Base-by-base conservation (phyloP, 2,329 filamentous ascomycete species). In the Fusarium hostae region DNA sequence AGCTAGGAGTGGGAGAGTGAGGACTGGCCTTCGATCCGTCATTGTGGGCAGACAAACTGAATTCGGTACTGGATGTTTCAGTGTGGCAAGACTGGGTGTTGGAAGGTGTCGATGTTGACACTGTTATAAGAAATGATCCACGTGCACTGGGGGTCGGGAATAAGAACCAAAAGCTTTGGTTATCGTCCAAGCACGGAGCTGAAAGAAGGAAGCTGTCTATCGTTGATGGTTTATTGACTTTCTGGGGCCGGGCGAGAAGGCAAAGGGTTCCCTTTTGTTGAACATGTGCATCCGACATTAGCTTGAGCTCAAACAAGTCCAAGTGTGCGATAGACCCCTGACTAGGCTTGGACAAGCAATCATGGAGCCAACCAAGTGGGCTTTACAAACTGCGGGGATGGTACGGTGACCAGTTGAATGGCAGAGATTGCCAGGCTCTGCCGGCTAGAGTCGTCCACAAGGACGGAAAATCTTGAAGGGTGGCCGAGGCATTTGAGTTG, bases 11-110 rank as follows among this genome's bases (percentile, higher is more conserved):
- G 77, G 76, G 24, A 79, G 66, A 37, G 64, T 72, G 58, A 79
- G 73, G 50, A 70, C 66, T 62, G 78, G 75, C 45, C 75, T 76
- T 70, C 72, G 72, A 35, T 79, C 68, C 34, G 77, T 68, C 78
- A 79, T 79, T 56, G 45, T 26, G 56, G 56, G 56, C 51, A 70
- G 66, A 62, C 56, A 70, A 58, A 41, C 64, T 66, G 68, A 34
- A 72, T 63, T 59, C 60, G 59, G 63, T 16, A 45, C 28, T 62
- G 48, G 44, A 26, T 51, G 30, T 56, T 34, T 50, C 50, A n/a
- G n/a, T 63, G 40, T 54, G n/a, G 22, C 24, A 30, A 48, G 41
- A 37, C 30, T 12, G 16, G 26, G 41, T 55, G 18, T 57, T 41
- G 52, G 32, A 47, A 35, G 24, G 55, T 47, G 26, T 48, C 18